Evolutionary conservation across 2,329 filamentous ascomycete species (phyloP).

Genomic region (Colletotrichum australisinense): DNA sequence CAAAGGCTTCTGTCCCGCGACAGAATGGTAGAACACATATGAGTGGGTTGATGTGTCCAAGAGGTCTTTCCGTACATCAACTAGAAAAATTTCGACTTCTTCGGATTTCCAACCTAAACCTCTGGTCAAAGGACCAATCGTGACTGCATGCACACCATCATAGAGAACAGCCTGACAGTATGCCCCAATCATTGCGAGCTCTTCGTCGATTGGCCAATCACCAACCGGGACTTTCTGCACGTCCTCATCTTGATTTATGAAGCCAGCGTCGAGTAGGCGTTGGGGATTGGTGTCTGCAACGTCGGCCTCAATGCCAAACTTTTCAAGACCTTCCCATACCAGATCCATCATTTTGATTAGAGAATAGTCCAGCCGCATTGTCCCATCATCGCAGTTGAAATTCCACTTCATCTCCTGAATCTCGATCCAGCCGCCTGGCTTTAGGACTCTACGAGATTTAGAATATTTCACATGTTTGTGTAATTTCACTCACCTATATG

Average conservation of each 20-base stretch:
- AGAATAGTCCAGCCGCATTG: constrained; percentile 40
- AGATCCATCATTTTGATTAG: constrained; percentile 50
- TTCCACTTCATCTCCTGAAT: constrained; percentile 54
- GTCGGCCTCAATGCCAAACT: constrained; percentile 59
- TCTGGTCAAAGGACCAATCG: too few relatives aligned
- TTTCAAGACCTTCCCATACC: constrained; percentile 62
- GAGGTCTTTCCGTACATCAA: too few relatives aligned
- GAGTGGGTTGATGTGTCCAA: too few relatives aligned
- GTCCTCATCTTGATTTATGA: constrained; percentile 51
- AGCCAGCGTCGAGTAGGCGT: constrained; percentile 55
- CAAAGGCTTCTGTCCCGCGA: background rate
- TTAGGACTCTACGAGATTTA: too few relatives aligned
- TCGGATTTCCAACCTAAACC: too few relatives aligned
- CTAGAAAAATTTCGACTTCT: too few relatives aligned
- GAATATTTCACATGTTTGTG: too few relatives aligned
- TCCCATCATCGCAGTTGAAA: constrained; percentile 54
- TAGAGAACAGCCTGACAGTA: constrained; percentile 37
- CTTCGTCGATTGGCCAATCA: constrained; percentile 62
- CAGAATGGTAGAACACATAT: constrained; percentile 26
- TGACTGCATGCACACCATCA: constrained; percentile 43
- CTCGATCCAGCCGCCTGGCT: constrained; percentile 57
- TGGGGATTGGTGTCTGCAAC: constrained; percentile 58
- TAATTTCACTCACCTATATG: too few relatives aligned
- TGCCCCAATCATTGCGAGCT: constrained; percentile 48
- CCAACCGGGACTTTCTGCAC: constrained; percentile 62